Conservation (phyloP, 441 rosid genomes). For the Pelargonium fulgidum region DNA sequence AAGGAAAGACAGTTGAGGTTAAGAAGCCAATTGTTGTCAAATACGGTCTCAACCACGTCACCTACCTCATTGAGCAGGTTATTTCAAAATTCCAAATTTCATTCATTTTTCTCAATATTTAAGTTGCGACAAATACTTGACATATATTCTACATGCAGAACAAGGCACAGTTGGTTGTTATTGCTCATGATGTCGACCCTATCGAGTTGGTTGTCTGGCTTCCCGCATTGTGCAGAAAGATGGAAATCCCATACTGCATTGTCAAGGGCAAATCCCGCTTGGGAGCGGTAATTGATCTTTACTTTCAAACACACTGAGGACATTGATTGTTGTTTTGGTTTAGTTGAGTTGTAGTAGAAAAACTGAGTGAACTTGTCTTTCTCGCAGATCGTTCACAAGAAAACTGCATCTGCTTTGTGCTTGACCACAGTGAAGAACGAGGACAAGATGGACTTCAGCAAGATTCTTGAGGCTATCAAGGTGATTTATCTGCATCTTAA, state of each 20-base stretch:
- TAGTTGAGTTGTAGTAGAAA: not conserved
- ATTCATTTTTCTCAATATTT: not conserved
- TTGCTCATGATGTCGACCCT: slow-evolving; percentile 92
- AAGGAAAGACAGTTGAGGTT: slow-evolving; percentile 22
- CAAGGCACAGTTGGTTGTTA: slow-evolving; percentile 82
- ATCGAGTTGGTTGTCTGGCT: slow-evolving; percentile 91
- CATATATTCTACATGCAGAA: slow-evolving; percentile 36
- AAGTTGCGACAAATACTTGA: not conserved
- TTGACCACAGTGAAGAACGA: slow-evolving; percentile 69
- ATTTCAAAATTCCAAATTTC: not conserved
- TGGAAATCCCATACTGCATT: slow-evolving; percentile 91
- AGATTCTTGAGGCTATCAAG: slow-evolving; percentile 74
- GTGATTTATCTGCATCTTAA: slow-evolving; percentile 18
- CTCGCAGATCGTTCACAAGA: slow-evolving; percentile 77
- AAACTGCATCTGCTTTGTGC: slow-evolving; percentile 74
- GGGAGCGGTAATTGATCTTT: slow-evolving; percentile 49
- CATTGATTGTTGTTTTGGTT: not conserved
- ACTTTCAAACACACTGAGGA: not conserved
- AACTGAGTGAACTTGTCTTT: not conserved
- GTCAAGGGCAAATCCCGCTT: slow-evolving; percentile 88
- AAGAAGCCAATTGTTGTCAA: slow-evolving; percentile 29
- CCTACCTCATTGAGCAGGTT: slow-evolving; percentile 28
- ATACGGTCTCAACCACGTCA: slow-evolving; percentile 27
- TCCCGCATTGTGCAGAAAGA: slow-evolving; percentile 84
- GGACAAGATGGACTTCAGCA: slow-evolving; percentile 80